phyloP scores from a whole-genome alignment of 2,329 filamentous ascomycete genomes.

The Venturia aucupariae region DNA sequence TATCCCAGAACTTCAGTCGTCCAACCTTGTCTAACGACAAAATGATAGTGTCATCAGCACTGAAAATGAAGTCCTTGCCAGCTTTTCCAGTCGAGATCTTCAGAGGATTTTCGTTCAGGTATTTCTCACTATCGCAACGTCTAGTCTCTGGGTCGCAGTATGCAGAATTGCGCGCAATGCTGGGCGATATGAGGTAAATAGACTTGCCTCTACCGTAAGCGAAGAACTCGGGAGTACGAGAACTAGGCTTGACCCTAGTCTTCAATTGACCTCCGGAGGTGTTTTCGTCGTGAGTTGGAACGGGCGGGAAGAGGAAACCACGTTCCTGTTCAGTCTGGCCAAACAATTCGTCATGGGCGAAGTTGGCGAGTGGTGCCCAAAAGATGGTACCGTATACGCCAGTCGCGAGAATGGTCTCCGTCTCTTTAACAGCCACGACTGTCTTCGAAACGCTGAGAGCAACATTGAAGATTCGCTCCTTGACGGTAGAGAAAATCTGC shows the following conservation, averaged over 20 bases:
- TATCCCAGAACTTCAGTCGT: constrained; percentile 96
- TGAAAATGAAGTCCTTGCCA: constrained; percentile 96
- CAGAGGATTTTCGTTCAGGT: constrained; percentile 75
- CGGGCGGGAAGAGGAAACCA: constrained; percentile 82
- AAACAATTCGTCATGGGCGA: constrained; percentile 42
- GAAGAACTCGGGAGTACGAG: constrained; percentile 84
- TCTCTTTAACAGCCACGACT: constrained; percentile 46
- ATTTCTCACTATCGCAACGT: constrained; percentile 75
- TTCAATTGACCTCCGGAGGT: constrained; percentile 87
- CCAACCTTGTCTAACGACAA: constrained; percentile 96
- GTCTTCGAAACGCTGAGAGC: constrained; percentile 63
- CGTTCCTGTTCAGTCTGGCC: constrained; percentile 60
- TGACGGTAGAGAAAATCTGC: constrained; percentile 82
- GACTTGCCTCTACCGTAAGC: constrained; percentile 92
- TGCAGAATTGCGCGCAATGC: constrained; percentile 41
- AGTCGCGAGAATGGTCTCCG: constrained; percentile 82
- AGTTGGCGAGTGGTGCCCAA: constrained; percentile 75
- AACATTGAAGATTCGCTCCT: constrained; percentile 93
- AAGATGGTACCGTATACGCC: constrained; percentile 95
- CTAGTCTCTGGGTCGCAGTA: constrained; percentile 45
- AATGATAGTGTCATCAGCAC: constrained; percentile 88
- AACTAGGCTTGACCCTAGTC: constrained; percentile 86
- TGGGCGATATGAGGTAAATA: constrained; percentile 74
- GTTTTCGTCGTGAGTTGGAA: constrained; percentile 78
- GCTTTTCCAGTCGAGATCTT: constrained; percentile 97